These are phyloP conservation scores for Blastobotrys peoriensis DNA, from an alignment of 805 yeast genomes.

Conservation along the genomic window DNA sequence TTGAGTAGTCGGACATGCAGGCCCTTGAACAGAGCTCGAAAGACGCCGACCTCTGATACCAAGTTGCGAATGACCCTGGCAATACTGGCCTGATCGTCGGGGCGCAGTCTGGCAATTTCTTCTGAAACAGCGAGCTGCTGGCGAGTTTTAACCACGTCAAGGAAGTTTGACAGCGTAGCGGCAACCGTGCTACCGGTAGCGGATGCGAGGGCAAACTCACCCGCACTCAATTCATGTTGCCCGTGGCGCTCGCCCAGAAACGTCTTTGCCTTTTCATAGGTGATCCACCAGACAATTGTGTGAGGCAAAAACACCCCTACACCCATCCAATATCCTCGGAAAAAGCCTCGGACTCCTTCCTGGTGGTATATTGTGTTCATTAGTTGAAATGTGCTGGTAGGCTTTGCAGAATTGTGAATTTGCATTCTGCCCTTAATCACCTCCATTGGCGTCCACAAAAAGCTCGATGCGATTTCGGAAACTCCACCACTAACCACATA, in stretches of 20 bases:
- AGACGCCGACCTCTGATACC: conserved; percentile 31
- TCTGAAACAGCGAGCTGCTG: conserved; percentile 37
- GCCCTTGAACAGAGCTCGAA: conserved; percentile 31
- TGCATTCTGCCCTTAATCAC: conserved; percentile 39
- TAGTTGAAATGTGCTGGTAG: conserved; percentile 14
- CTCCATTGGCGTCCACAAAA: conserved; percentile 41
- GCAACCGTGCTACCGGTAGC: conserved; percentile 32
- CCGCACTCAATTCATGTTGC: conserved; percentile 12
- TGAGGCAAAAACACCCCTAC: conserved; percentile 20
- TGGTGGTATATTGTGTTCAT: conserved; percentile 17
- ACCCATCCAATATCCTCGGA: conserved; percentile 20
- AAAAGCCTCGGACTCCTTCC: conserved; percentile 17
- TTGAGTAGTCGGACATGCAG: conserved; percentile 31
- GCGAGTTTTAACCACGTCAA: conserved; percentile 39
- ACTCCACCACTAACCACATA: conserved; percentile 33
- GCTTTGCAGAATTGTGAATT: conserved; percentile 20
- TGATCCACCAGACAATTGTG: conserved; percentile 20
- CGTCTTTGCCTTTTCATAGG: conserved; percentile 20
- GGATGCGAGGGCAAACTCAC: conserved; percentile 28
- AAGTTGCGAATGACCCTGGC: conserved; percentile 30
- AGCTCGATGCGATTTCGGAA: conserved; percentile 34
- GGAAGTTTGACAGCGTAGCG: conserved; percentile 32
- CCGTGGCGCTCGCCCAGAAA: conserved; percentile 1
- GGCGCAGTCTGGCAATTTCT: conserved; percentile 32
- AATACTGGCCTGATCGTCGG: conserved; percentile 32